These are phyloP conservation scores for Pythium brassicae DNA, from an alignment of 352 stramenopile species.

Conservation along the genomic window DNA sequence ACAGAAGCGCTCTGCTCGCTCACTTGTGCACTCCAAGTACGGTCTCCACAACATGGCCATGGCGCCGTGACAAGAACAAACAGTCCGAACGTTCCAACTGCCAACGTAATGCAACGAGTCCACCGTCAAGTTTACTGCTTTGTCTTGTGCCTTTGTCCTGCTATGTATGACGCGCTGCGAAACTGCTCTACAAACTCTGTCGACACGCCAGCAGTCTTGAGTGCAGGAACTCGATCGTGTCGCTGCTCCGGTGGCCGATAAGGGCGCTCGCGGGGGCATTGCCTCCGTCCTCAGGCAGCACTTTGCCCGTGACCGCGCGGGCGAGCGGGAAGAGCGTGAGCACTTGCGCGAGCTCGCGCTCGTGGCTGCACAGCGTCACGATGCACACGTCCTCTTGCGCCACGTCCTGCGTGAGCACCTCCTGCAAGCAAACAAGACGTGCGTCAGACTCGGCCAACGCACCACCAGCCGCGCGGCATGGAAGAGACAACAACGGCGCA, in stretches of 20 bases:
- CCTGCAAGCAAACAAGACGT: background rate
- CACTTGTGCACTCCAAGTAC: too few relatives aligned
- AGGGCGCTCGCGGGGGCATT: background rate
- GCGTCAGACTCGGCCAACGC: background rate
- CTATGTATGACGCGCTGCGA: too few relatives aligned
- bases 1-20: too few relatives aligned
- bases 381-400: conserved; percentile 1
- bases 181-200: background rate
- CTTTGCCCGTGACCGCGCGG: conserved; percentile 2
- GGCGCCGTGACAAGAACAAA: too few relatives aligned
- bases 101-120: too few relatives aligned
- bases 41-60: too few relatives aligned
- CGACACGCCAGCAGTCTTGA: background rate
- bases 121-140: background rate
- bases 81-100: too few relatives aligned
- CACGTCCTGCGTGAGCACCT: background rate
- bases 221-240: background rate
- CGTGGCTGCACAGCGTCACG: conserved; percentile 6
- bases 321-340: background rate
- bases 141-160: background rate
- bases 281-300: background rate
- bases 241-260: background rate
- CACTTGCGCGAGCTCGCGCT: conserved; percentile 2
- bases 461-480: background rate
- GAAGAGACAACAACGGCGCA: background rate